Conservation (phyloP, 2,329 filamentous ascomycete genomes). For the Boeremia lycopersici region DNA sequence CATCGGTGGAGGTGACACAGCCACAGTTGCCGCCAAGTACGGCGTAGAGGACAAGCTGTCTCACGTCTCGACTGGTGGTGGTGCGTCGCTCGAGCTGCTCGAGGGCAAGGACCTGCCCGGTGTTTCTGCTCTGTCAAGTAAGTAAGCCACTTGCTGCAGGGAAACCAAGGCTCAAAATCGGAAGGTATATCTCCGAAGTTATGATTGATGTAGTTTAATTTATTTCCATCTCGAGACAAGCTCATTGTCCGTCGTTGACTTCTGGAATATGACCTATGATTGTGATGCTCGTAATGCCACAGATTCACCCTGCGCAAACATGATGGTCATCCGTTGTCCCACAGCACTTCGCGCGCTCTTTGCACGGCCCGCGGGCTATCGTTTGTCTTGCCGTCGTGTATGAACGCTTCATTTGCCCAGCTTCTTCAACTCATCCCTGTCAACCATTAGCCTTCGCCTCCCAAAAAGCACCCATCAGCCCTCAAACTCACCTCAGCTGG, state of each 20-base stretch:
- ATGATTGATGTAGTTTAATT: slow-evolving; percentile 41
- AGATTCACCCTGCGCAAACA: neutral
- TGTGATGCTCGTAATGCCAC: slow-evolving; percentile 18
- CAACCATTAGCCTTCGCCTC: slow-evolving; percentile 9
- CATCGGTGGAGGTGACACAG: slow-evolving; percentile 97
- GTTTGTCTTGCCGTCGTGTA: slow-evolving; percentile 4
- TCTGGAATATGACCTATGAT: slow-evolving; percentile 1
- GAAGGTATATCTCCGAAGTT: slow-evolving; percentile 44
- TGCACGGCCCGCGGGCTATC: neutral
- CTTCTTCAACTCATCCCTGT: slow-evolving; percentile 90
- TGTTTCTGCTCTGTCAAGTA: slow-evolving; percentile 85
- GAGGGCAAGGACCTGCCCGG: slow-evolving; percentile 98
- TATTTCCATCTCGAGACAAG: slow-evolving; percentile 28
- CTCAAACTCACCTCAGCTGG: slow-evolving; percentile 77
- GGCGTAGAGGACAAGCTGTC: slow-evolving; percentile 94
- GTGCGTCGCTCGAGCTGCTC: slow-evolving; percentile 91
- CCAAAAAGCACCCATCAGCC: no score
- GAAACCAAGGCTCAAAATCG: slow-evolving; percentile 34
- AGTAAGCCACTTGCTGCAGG: slow-evolving; percentile 53
- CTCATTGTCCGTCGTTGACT: slow-evolving; percentile 19
- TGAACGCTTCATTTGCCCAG: slow-evolving; percentile 67
- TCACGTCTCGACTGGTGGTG: slow-evolving; percentile 96
- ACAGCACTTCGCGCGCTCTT: neutral
- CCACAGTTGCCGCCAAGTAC: slow-evolving; percentile 97
- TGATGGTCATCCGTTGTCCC: neutral